These are phyloP conservation scores for Thinopyrum elongatum DNA, from an alignment of 176 grass and related monocot genomes.

Conservation along the genomic window DNA sequence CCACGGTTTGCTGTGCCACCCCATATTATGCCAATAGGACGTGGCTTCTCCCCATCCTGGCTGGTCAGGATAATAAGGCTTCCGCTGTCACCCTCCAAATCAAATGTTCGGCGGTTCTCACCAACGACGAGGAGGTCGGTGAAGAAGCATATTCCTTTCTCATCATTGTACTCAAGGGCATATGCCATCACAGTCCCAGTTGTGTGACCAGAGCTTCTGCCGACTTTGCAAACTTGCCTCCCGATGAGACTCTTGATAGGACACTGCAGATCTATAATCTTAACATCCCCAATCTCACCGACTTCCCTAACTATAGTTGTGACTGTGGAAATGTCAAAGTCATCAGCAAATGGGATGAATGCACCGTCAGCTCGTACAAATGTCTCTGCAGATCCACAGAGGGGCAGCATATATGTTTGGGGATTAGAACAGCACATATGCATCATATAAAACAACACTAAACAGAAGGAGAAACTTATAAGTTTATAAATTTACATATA, in stretches of 20 bases:
- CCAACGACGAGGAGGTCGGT: slow-evolving; percentile 96
- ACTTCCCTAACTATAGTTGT: slow-evolving; percentile 80
- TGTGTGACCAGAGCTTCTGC: slow-evolving; percentile 91
- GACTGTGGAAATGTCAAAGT: slow-evolving; percentile 78
- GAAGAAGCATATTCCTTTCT: slow-evolving; percentile 96
- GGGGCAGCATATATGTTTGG: slow-evolving; percentile 47
- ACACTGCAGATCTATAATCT: slow-evolving; percentile 83
- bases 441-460: slow-evolving; percentile 6
- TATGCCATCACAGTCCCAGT: slow-evolving; percentile 91
- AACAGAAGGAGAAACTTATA: background rate
- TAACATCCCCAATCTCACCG: slow-evolving; percentile 77
- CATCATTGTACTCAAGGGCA: slow-evolving; percentile 93
- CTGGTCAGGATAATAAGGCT: slow-evolving; percentile 83
- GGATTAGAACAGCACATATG: slow-evolving; percentile 40
- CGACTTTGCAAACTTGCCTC: slow-evolving; percentile 79
- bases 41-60: slow-evolving; percentile 65
- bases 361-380: slow-evolving; percentile 96
- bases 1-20: slow-evolving; percentile 90
- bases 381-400: slow-evolving; percentile 77
- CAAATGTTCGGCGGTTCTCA: slow-evolving; percentile 91
- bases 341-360: slow-evolving; percentile 89
- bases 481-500: background rate
- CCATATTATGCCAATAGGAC: slow-evolving; percentile 96
- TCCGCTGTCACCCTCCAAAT: slow-evolving; percentile 95
- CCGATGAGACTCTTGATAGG: slow-evolving; percentile 83